Evolutionary conservation across 805 yeast species (phyloP), one percentile per base, ranked within the genome.

Genomic region (Sungouiella blattae): DNA sequence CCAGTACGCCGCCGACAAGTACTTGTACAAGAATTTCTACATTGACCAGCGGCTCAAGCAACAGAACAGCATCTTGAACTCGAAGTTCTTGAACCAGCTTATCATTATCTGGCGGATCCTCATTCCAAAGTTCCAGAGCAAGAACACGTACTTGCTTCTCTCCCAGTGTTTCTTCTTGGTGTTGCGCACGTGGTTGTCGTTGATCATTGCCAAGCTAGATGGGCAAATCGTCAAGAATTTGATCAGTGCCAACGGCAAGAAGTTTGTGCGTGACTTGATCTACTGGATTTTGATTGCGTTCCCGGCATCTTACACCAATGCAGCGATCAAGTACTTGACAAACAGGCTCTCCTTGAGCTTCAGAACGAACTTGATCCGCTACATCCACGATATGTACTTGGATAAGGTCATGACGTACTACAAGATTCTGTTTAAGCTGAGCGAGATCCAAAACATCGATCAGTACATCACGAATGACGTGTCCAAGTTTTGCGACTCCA

Each of bases 241-340:
- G 53, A 87, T 89, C 47, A 81, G 87, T 12, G 87, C 88, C 12
- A 78, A 82, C 44, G 87, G 88, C 13, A 73, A 67, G 46, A 80
- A 81, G 35, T 89, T 89, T 49, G 57, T 79, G 26, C 68, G 85
- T 40, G 96, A 89, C 56, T 67, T 89, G 57, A 73, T 78, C 7
- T 83, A 84, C 58, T 89, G 97, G 97, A 77, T 89, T 39, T 61
- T 85, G 40, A 80, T 89, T 53, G 96, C 96, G 1, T 78, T 89
- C 43, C 98, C 98, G 2, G 95, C 96, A 0, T 80, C 93, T 3
- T 89, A 87, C 58, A 84, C 96, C 21, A 89, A 89, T 59, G 83
- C 95, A 31, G 88, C 91, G 39, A 89, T 89, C 54, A 85, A 83
- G 54, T 86, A 75, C 51, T 63, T 89, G 47, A 85, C 88, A 36